Evolutionary conservation across 2,329 filamentous ascomycete species (phyloP), one percentile per base, ranked within the genome.

Genomic region (Cucurbitaria berberidis): DNA sequence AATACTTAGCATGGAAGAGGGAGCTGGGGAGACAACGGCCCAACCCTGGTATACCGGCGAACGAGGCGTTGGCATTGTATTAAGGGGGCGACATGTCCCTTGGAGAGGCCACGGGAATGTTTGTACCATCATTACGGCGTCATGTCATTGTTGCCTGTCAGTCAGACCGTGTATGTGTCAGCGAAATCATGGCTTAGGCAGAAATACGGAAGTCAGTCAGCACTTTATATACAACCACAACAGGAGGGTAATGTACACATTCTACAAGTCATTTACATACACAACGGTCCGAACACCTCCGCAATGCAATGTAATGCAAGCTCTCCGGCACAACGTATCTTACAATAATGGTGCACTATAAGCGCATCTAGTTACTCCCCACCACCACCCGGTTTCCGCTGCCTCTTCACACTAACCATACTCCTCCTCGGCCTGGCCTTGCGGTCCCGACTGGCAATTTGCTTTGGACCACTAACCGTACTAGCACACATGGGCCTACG

Each of bases 401-500:
- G 70, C 51, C 51, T 55, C 65, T 73, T 74, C 3, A 74, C 68
- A 53, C 64, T 67, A 70, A 85, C 89, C 87, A 91, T 91, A 68
- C 87, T 89, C 74, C 80, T 82, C 62, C 88, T 81, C 22, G 88
- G 89, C 53, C 90, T 78, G 15, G 71, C 77, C 62, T 77, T 82
- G 66, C 76, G 79, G 51, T 82, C 79, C 51, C 80, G 76, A 19
- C 75, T 75, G 21, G 78, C 74, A n/a, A 79, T 75, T 13, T 76
- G 78, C 24, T 84, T 84, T 69, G 85, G 85, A 59, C 79, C 77
- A 57, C 77, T 74, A 13, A 88, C 72, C 53, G 87, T 53, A 84
- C 87, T 92, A 6, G 86, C 90, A 63, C 89, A 86, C 80, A 96
- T 86, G 1, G 90, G 89, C 60, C 71, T 73, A 30, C 91, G 81